Evolutionary conservation across 176 grass and related monocot species (phyloP).

Genomic region (Zea luxurians): DNA sequence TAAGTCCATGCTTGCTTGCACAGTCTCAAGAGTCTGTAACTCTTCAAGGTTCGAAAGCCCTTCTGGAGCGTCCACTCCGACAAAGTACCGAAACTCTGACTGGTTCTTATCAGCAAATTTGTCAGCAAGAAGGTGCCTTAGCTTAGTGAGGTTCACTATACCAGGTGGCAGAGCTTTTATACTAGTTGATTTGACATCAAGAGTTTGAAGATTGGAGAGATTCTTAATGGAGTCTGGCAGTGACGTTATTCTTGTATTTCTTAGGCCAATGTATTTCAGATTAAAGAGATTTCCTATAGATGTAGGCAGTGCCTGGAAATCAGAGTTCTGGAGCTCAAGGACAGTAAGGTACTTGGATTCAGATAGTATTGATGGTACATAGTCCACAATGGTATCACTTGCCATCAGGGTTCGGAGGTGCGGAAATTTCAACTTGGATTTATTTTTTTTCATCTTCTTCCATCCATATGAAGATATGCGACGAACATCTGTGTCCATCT

Average conservation of each 20-base stretch:
- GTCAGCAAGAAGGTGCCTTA: neutral
- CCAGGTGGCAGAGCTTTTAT: neutral
- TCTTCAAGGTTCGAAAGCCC: neutral
- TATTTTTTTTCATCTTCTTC: neutral
- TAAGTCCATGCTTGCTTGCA: neutral
- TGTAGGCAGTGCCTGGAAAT: neutral
- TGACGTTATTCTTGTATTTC: neutral
- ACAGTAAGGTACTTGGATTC: neutral
- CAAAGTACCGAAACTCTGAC: neutral
- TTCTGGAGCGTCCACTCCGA: neutral
- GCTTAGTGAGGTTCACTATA: neutral
- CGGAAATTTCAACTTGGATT: conserved; percentile 11
- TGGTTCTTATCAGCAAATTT: neutral
- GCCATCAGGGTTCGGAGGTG: conserved; percentile 4
- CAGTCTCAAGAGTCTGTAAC: neutral
- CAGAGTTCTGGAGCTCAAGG: conserved; percentile 3
- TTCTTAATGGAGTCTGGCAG: neutral
- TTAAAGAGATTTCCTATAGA: neutral
- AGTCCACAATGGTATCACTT: neutral
- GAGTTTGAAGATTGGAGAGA: neutral
- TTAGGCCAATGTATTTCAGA: neutral
- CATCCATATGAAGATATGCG: conserved; percentile 1
- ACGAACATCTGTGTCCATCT: neutral
- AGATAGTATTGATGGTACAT: neutral
- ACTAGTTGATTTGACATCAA: neutral